Evolutionary conservation across 352 stramenopile species (phyloP), one percentile per base, ranked within the genome.

Genomic region (Pythium biforme): DNA sequence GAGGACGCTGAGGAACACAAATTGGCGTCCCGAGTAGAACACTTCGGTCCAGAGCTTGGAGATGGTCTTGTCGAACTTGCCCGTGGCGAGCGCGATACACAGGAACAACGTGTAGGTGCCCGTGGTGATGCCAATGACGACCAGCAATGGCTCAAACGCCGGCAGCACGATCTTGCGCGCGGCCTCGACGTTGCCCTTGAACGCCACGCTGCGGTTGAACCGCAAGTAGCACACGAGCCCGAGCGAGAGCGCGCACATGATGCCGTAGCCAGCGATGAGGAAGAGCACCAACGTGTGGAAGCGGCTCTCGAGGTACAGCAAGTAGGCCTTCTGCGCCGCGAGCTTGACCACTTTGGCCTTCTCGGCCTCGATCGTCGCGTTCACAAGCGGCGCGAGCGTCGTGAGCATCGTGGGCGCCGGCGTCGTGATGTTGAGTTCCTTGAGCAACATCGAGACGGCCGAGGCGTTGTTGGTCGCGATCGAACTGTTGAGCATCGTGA

Each of bases 131-230:
- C 59, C 70, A 2, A 91, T 68, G 17, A 91, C 62, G 74, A 75
- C 82, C 9, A 91, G 55, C 19, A 91, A 57, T 0, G 82, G 82
- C 62, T 88, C 82, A 47, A 86, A 91, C 7, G 79, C 78, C 4
- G 82, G 82, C 25, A 89, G 48, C 12, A 89, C 60, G 22, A 90
- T 55, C 59, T 90, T 90, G 39, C 79, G 65, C 1, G 80, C 67
- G 10, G 80, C 80, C 0, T 54, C 63, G 0, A 62, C 63, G 49
- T 92, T 72, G 6, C 82, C 78, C 20, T 64, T 70, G 46, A 83
- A 69, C 12, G 80, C 82, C 3, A 79, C 69, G 40, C 77, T 68
- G 17, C 82, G 78, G 47, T 87, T 88, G 48, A 69, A 68, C 1
- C 82, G 70, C 45, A 91, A 50, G 57, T 89, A 91, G 7, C 45